Evolutionary conservation across 805 yeast genomes (phyloP).

Genomic region (Kodamaea jinghongensis): DNA sequence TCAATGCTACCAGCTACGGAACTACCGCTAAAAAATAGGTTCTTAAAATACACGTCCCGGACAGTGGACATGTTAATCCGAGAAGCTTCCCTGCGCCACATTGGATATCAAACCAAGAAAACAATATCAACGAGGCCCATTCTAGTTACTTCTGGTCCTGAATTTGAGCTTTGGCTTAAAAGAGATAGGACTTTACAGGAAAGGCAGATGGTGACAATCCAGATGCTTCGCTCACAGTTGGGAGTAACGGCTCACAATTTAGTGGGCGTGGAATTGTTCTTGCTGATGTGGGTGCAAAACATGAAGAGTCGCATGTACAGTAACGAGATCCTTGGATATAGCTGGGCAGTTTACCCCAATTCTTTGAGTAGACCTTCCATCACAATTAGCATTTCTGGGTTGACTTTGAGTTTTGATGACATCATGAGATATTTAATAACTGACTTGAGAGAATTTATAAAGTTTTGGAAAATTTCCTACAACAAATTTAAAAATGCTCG

Average conservation of each 20-base stretch:
- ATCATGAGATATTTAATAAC: constrained; percentile 34
- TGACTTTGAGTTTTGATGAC: constrained; percentile 33
- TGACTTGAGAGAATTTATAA: not conserved
- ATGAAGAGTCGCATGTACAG: constrained; percentile 48
- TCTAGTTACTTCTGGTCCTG: constrained; percentile 29
- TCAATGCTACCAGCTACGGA: no score
- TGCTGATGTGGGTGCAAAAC: constrained; percentile 43
- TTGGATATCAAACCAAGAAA: constrained; percentile 23
- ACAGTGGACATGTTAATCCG: constrained; percentile 20
- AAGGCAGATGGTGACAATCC: constrained; percentile 45
- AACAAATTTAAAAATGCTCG: constrained; percentile 45
- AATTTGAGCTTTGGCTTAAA: constrained; percentile 54
- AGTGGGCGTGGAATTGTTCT: constrained; percentile 52
- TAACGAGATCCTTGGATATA: constrained; percentile 51
- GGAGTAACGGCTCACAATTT: constrained; percentile 35
- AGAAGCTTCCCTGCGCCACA: constrained; percentile 1
- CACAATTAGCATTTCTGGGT: constrained; percentile 53
- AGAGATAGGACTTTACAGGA: constrained; percentile 13
- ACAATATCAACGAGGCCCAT: constrained; percentile 30
- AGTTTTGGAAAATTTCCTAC: constrained; percentile 25
- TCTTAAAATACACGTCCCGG: constrained; percentile 31
- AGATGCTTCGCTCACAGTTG: constrained; percentile 33
- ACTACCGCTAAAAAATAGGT: no score
- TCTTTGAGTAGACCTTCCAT: constrained; percentile 53
- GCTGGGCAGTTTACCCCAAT: constrained; percentile 57